Evolutionary conservation across 2,329 filamentous ascomycete species (phyloP).

Genomic region (Botrytis fabae): DNA sequence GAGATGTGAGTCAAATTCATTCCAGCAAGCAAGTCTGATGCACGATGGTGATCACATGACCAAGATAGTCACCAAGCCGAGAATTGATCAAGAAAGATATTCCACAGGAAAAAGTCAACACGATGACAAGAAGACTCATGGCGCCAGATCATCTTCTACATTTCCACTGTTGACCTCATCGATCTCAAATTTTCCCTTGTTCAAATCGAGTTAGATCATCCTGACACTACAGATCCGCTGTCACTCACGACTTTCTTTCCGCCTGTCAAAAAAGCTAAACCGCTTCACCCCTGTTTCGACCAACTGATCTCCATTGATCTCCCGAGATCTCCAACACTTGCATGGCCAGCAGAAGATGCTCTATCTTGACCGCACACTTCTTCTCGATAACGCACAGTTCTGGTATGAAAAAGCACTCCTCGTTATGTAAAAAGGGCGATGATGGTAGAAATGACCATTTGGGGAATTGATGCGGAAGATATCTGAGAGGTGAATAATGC

Average conservation of each 20-base stretch:
- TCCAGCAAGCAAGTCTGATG: background rate
- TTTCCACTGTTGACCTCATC: background rate
- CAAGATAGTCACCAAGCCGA: background rate
- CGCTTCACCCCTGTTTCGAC: background rate
- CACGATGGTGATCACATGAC: background rate
- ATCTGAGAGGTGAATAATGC: background rate
- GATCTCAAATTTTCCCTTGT: background rate
- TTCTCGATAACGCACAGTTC: background rate
- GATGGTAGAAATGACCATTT: background rate
- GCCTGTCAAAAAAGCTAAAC: background rate
- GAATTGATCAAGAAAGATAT: background rate
- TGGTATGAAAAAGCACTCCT: background rate
- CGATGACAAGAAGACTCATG: background rate
- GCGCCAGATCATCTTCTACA: background rate
- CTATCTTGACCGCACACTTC: background rate
- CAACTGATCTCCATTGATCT: constrained; percentile 1
- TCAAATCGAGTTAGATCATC: background rate
- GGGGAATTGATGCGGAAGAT: background rate
- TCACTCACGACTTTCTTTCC: background rate
- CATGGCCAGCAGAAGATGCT: background rate
- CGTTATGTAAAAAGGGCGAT: too few relatives aligned
- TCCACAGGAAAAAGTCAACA: background rate
- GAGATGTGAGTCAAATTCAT: background rate
- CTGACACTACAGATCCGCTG: background rate
- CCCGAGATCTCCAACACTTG: background rate